Evolutionary conservation across 805 yeast species (phyloP), one percentile per base, ranked within the genome.

Genomic region (Cyberlindnera misumaiensis): DNA sequence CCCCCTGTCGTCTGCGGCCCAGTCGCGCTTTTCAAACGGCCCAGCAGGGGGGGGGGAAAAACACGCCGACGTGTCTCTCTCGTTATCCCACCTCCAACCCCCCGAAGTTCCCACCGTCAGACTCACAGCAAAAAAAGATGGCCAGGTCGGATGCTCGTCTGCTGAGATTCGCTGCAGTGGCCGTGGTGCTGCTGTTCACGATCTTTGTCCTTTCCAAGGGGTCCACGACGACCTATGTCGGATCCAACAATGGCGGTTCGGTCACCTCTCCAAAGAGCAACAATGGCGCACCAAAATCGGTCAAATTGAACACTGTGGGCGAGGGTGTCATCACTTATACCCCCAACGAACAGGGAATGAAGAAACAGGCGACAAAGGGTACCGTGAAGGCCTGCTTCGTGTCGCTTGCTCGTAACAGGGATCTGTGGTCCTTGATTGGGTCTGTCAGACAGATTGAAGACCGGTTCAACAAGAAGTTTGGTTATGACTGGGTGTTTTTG

Each of bases 401-500:
- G 44, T 75, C 85, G 4, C 64, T 85, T 22, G 86, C 86, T 28
- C 70, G 87, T 52, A 83, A 85, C 59, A 49, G 62, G 11, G 94
- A 85, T 45, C 59, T 83, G 11, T 74, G 70, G 59, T 64, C 65
- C 5, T 62, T 84, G 45, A 57, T 79, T 10, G 72, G 69, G 30
- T 71, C 90, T 10, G 73, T 84, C 39, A 73, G 77, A 52, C 70
- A 70, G 43, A 73, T 80, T 36, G 85, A 84, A 53, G 80, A 73
- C 52, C 64, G 90, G 35, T 84, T 82, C 65, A 84, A 84, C 59
- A 27, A 53, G 30, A 63, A 67, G 38, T 80, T 59, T 53, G 72
- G 77, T 47, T 83, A 84, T 53, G 93, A 84, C 57, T 84, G 88
- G 86, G 80, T 83, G 3, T 84, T 85, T 49, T 58, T 84, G 34